phyloP scores from a whole-genome alignment of 2,329 filamentous ascomycete species.

The Penicillium sp. region DNA sequence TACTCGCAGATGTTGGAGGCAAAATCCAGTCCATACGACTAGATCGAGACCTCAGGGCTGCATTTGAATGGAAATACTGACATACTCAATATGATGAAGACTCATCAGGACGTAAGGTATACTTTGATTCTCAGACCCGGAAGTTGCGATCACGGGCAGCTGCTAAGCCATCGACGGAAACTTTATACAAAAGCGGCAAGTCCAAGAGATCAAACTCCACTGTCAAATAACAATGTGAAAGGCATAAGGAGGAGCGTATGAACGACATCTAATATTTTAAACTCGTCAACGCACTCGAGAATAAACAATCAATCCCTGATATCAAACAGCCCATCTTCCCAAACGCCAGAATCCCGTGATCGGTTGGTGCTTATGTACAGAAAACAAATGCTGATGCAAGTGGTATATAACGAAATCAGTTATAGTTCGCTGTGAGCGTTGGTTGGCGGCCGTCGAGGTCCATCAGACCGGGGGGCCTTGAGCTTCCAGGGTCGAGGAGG shows the following conservation, averaged over 20 bases:
- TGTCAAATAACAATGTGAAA: no score
- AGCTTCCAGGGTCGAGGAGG: conserved; percentile 59
- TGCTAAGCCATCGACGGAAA: no score
- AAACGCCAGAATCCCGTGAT: conserved; percentile 14
- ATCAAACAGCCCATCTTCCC: conserved; percentile 4
- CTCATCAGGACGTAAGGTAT: no score
- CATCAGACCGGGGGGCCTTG: conserved; percentile 38
- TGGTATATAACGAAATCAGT: conserved; percentile 2
- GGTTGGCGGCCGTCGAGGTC: background rate
- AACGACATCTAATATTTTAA: background rate
- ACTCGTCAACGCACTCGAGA: background rate
- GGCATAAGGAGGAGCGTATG: background rate
- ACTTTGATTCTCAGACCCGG: no score
- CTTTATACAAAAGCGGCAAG: no score
- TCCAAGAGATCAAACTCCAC: no score
- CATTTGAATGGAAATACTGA: no score
- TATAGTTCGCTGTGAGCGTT: conserved; percentile 44
- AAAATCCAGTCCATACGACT: no score
- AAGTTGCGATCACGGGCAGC: no score
- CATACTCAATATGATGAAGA: no score
- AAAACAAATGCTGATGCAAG: conserved; percentile 14
- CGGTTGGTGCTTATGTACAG: conserved; percentile 19
- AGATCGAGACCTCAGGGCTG: no score
- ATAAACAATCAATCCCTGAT: background rate
- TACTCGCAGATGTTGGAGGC: no score